These are phyloP conservation scores for Bathelium albidoporum DNA, from an alignment of 495 filamentous ascomycete species.

Conservation along the genomic window DNA sequence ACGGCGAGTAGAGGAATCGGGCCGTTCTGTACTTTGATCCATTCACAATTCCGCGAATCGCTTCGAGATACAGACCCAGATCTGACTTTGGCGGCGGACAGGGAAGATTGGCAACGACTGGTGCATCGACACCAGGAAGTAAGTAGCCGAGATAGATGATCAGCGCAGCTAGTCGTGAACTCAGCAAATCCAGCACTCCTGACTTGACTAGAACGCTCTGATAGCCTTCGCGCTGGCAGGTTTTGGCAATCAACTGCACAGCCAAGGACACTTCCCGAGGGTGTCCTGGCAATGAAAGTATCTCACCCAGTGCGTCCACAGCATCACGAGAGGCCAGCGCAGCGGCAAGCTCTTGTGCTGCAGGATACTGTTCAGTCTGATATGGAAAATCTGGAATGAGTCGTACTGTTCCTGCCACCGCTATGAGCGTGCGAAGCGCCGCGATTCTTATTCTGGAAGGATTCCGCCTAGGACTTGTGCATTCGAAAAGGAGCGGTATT, in stretches of 20 bases:
- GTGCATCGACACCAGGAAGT: conserved; percentile 42
- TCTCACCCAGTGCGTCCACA: conserved; percentile 53
- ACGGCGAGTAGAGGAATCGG: conserved; percentile 66
- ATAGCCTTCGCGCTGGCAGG: conserved; percentile 58
- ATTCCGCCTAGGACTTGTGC: conserved; percentile 54
- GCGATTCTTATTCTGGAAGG: conserved; percentile 57
- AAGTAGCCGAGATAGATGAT: conserved; percentile 57
- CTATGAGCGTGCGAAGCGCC: conserved; percentile 63
- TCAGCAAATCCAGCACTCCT: conserved; percentile 71
- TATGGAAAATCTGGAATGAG: background rate
- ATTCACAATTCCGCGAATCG: conserved; percentile 66
- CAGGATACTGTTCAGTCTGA: conserved; percentile 26
- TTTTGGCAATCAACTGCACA: conserved; percentile 55
- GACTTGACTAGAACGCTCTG: conserved; percentile 56
- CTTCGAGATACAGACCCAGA: conserved; percentile 65
- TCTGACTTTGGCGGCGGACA: conserved; percentile 50
- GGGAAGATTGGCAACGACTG: conserved; percentile 36
- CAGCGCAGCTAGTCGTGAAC: conserved; percentile 64
- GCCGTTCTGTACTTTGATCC: conserved; percentile 68
- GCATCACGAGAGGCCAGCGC: conserved; percentile 48
- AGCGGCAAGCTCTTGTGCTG: conserved; percentile 33
- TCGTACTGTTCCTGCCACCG: conserved; percentile 45
- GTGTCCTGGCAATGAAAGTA: conserved; percentile 35
- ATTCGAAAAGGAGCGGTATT: conserved; percentile 55
- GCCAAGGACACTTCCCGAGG: conserved; percentile 62